Base-by-base conservation (phyloP, 805 yeast species). In the Ogataea glucozyma region DNA sequence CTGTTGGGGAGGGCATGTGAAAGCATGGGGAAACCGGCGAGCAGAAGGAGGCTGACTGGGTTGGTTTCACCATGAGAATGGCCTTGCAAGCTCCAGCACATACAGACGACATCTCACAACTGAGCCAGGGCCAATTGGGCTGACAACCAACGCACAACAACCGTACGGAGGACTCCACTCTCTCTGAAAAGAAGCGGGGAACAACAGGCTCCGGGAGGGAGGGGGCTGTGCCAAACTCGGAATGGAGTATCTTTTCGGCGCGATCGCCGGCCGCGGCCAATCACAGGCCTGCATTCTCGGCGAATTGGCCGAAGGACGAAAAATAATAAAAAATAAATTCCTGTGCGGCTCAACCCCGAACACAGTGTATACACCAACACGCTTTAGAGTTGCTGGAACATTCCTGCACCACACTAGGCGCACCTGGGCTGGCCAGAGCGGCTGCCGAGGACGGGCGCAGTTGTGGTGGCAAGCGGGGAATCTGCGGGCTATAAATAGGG, bases 221-320 rank as follows among this genome's bases (percentile, higher is more conserved):
- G 21, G 21, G 32, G 32, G 18, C 32, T n/a, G 31, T 13, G 16
- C 5, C 16, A 14, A 10, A 31, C 18, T 43, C 35, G 44, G 45
- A 23, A 20, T 36, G 32, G 34, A 20, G 45, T 46, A 27, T 19
- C n/a, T n/a, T n/a, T n/a, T 29, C 24, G 35, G 40, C 29, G 38
- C 29, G 31, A 26, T 31, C 32, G 40, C 51, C 48, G 42, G 31
- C 19, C n/a, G 10, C 19, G 29, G 40, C 46, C 49, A 45, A 45
- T 45, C 41, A 45, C 14, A 34, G 31, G 17, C 43, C 38, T 31
- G 9, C 16, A 13, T 6, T n/a, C 23, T 45, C 49, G 49, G 49
- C 34, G 40, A 41, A 38, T 19, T 30, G 42, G 40, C 49, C 49
- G 49, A 41, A 39, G 9, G 18, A 17, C 11, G 12, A n/a, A n/a